phyloP scores from a whole-genome alignment of 2,329 filamentous ascomycete species.

The Rugonectria rugulosa region DNA sequence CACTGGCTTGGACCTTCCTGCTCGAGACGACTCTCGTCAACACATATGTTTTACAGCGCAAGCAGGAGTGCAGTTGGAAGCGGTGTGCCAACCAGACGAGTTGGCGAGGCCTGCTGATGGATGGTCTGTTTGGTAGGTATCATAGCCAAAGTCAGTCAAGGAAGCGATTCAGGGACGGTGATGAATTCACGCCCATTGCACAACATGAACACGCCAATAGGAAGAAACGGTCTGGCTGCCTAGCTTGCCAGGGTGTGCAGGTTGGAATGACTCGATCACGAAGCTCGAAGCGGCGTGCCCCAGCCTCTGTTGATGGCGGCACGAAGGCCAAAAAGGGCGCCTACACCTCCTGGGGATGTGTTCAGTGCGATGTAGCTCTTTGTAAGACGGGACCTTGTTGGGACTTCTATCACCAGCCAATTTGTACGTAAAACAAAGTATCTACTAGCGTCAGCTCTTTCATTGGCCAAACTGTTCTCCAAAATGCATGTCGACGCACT shows the following conservation, averaged over 20 bases:
- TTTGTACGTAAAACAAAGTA: neutral
- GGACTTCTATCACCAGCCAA: slow-evolving; percentile 2
- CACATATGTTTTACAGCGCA: slow-evolving; percentile 13
- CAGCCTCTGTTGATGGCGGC: neutral
- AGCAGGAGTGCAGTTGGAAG: neutral
- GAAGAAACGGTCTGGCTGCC: neutral
- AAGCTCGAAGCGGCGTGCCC: neutral
- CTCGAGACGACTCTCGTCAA: slow-evolving; percentile 20
- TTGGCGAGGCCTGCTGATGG: slow-evolving; percentile 10
- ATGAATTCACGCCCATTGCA: neutral
- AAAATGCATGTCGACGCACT: no score
- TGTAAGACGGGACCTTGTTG: neutral
- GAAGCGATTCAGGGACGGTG: neutral
- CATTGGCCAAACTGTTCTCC: no score
- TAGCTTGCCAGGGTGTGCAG: neutral
- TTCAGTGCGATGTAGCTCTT: neutral
- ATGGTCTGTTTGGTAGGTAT: neutral
- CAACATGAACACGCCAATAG: slow-evolving; percentile 1
- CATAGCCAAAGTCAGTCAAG: neutral
- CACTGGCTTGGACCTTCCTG: slow-evolving; percentile 26
- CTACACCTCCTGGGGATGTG: neutral
- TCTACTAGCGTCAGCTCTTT: neutral
- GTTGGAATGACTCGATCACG: neutral
- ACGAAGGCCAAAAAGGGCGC: neutral
- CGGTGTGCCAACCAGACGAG: neutral